These are phyloP conservation scores for Misopates orontium DNA, from an alignment of 257 asterid genomes.

Conservation along the genomic window DNA sequence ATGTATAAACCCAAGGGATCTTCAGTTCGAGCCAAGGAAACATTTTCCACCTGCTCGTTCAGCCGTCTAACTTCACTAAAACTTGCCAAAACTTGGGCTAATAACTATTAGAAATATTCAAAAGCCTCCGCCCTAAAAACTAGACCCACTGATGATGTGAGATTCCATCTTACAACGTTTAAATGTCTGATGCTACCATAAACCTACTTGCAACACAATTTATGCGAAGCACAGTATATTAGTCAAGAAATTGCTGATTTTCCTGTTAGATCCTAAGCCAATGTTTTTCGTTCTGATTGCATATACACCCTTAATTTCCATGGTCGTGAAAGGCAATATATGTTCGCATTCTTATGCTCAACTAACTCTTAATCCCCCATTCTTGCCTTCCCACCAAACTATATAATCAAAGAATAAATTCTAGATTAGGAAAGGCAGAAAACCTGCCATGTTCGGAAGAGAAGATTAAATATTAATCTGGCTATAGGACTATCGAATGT, in stretches of 20 bases:
- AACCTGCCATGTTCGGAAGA: background rate
- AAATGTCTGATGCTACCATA: background rate
- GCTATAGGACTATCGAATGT: background rate
- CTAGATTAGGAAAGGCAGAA: conserved; percentile 1
- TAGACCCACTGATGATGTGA: background rate
- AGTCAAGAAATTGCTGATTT: no score
- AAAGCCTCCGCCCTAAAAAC: no score
- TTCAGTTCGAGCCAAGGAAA: conserved; percentile 10
- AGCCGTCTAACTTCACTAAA: background rate
- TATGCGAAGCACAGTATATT: background rate
- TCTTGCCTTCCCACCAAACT: background rate
- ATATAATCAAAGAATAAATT: conserved; percentile 1
- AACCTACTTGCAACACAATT: background rate
- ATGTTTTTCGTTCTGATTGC: no score
- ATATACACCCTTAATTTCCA: no score
- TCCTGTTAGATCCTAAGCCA: no score
- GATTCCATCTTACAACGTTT: conserved; percentile 5
- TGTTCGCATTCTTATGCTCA: background rate
- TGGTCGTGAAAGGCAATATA: background rate
- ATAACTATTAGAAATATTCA: background rate
- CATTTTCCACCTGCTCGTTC: conserved; percentile 12
- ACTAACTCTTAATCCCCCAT: background rate
- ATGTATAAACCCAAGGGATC: conserved; percentile 16
- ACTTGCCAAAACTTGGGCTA: background rate
- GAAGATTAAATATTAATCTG: background rate